Conservation (phyloP, 208 protist species). For the Trypanosoma congolense region DNA sequence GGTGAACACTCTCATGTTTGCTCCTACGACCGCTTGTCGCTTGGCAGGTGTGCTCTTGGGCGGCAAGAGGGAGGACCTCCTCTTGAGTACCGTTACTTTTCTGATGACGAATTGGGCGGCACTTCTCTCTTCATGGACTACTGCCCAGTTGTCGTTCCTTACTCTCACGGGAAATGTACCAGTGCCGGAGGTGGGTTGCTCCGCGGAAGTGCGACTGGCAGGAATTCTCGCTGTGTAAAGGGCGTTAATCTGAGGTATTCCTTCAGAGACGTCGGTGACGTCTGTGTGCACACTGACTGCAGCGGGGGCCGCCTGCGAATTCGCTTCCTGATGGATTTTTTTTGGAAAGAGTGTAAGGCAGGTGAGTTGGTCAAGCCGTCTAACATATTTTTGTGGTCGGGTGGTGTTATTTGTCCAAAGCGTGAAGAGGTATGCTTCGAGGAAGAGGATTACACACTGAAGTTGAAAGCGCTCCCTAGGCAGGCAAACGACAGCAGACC, state of each 20-base stretch:
- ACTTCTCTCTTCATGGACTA: not conserved
- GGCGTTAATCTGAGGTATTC: constrained; percentile 1
- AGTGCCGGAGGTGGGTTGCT: not conserved
- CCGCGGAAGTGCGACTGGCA: not conserved
- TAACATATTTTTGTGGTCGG: not conserved
- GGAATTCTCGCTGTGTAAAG: not conserved
- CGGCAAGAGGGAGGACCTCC: not conserved
- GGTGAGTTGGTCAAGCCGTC: not conserved
- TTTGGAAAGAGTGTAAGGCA: not conserved
- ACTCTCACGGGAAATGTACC: not conserved
- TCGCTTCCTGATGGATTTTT: not conserved
- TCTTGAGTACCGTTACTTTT: not conserved
- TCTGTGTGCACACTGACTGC: not conserved
- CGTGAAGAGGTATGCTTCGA: constrained; percentile 18
- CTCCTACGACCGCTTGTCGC: not conserved
- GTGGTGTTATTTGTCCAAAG: constrained; percentile 21
- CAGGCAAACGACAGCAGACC: constrained; percentile 18
- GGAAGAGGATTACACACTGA: constrained; percentile 1
- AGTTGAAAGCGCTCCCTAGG: not conserved
- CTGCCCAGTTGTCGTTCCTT: not conserved
- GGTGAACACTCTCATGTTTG: not conserved
- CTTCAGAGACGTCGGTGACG: constrained; percentile 1
- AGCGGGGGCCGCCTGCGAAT: constrained; percentile 2
- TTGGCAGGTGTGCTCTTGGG: not conserved
- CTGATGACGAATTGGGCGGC: not conserved